Percentiles rank a stretch among this genome's conserved stretches.
These are phyloP conservation scores for Thelonectria olida DNA, from an alignment of 2,329 filamentous ascomycete species.

Conservation along the genomic window DNA sequence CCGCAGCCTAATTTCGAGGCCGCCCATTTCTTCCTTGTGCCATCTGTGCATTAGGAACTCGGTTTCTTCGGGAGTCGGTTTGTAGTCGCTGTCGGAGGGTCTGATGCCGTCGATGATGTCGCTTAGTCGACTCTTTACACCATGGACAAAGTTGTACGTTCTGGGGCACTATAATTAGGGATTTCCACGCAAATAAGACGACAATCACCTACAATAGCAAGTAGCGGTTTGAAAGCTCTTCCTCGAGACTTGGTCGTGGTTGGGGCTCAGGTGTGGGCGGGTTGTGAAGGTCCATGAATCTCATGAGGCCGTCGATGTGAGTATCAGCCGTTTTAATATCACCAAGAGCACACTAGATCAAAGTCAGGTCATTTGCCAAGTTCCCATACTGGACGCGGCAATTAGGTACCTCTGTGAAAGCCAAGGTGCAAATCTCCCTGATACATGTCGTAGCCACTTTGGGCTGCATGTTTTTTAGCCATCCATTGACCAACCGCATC, in stretches of 20 bases:
- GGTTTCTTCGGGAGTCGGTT: background rate
- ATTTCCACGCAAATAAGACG: fast-evolving
- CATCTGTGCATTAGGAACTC: constrained; percentile 26
- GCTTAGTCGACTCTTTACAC: constrained; percentile 31
- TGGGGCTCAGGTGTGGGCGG: background rate
- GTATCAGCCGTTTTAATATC: constrained; percentile 27
- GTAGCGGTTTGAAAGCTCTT: constrained; percentile 31
- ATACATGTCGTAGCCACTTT: constrained; percentile 17
- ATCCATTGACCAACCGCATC: constrained; percentile 26
- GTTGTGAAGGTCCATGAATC: constrained; percentile 31
- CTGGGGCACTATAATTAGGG: constrained; percentile 1
- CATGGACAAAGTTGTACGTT: constrained; percentile 34
- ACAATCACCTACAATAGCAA: constrained; percentile 21
- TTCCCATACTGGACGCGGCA: background rate
- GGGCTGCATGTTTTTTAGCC: background rate
- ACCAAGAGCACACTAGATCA: constrained; percentile 28
- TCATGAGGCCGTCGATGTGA: constrained; percentile 31
- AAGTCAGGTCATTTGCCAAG: background rate
- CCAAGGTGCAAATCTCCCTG: constrained; percentile 29
- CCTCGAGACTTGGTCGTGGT: constrained; percentile 13
- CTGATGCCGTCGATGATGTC: constrained; percentile 18
- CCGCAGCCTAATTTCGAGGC: constrained; percentile 20
- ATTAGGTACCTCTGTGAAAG: constrained; percentile 27
- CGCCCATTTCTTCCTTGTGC: constrained; percentile 25
- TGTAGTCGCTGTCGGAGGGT: background rate